These are phyloP conservation scores for Salvia rosmarinus DNA, from an alignment of 257 asterid species.

Conservation along the genomic window DNA sequence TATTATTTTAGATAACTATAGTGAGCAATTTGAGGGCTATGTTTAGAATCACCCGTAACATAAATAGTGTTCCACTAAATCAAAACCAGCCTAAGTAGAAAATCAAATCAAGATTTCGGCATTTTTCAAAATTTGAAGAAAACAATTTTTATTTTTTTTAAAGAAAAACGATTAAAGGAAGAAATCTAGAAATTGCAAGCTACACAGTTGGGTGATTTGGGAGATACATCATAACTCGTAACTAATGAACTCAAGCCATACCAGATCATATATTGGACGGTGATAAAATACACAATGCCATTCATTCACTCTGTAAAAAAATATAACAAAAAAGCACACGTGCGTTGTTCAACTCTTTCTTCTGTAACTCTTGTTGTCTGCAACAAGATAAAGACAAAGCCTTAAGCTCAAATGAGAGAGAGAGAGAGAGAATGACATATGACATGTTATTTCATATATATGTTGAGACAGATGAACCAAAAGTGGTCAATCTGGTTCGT, in stretches of 20 bases:
- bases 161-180: background rate
- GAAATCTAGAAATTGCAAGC: background rate
- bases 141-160: no score
- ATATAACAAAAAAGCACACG: slow-evolving; percentile 18
- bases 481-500: slow-evolving; percentile 31
- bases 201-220: background rate
- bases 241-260: slow-evolving; percentile 33
- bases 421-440: background rate
- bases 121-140: background rate
- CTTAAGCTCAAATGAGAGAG: slow-evolving; percentile 21
- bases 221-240: background rate
- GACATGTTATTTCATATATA: slow-evolving; percentile 23
- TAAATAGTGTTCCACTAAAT: background rate
- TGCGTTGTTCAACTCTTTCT: slow-evolving; percentile 20
- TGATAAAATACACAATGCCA: slow-evolving; percentile 23
- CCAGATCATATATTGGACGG: slow-evolving; percentile 25
- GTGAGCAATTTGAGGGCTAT: no score
- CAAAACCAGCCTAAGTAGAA: background rate
- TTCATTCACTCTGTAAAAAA: slow-evolving; percentile 24
- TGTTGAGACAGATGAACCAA: slow-evolving; percentile 32
- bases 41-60: no score
- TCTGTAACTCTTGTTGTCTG: slow-evolving; percentile 27
- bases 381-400: slow-evolving; percentile 10
- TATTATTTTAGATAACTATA: no score
- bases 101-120: background rate